phyloP scores from a whole-genome alignment of 208 protist species.

The Leishmania tropica region DNA sequence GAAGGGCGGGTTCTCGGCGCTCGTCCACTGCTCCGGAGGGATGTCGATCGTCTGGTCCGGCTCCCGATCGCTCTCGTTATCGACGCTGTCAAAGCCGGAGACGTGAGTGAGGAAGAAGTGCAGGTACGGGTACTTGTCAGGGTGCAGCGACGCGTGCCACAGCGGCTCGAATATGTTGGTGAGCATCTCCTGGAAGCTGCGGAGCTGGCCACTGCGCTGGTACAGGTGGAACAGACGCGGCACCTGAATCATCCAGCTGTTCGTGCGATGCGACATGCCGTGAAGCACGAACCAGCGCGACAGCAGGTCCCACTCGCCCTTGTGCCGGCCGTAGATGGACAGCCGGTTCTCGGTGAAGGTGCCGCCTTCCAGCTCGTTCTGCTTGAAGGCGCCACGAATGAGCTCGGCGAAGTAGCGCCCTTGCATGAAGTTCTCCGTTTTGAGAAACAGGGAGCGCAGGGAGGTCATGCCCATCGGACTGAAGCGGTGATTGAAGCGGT shows the following conservation, averaged over 20 bases:
- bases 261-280: conserved; percentile 92
- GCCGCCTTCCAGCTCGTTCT: conserved; percentile 54
- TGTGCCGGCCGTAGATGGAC: conserved; percentile 77
- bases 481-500: conserved; percentile 89
- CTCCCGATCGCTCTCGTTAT: conserved; percentile 96
- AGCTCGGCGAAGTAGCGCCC: conserved; percentile 91
- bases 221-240: conserved; percentile 91
- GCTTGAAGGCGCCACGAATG: conserved; percentile 53
- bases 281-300: conserved; percentile 86
- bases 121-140: conserved; percentile 91
- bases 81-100: conserved; percentile 96
- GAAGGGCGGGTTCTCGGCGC: conserved; percentile 79
- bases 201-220: conserved; percentile 54
- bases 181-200: conserved; percentile 95
- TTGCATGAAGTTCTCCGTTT: conserved; percentile 90
- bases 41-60: conserved; percentile 43
- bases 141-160: conserved; percentile 96
- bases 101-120: conserved; percentile 94
- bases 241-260: conserved; percentile 97
- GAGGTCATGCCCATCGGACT: conserved; percentile 69
- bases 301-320: conserved; percentile 74
- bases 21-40: conserved; percentile 52
- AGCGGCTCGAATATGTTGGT: conserved; percentile 97
- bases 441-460: conserved; percentile 78
- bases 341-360: conserved; percentile 86